These are phyloP conservation scores for Sclerotinia borealis DNA, from an alignment of 2,329 filamentous ascomycete genomes.

Conservation along the genomic window DNA sequence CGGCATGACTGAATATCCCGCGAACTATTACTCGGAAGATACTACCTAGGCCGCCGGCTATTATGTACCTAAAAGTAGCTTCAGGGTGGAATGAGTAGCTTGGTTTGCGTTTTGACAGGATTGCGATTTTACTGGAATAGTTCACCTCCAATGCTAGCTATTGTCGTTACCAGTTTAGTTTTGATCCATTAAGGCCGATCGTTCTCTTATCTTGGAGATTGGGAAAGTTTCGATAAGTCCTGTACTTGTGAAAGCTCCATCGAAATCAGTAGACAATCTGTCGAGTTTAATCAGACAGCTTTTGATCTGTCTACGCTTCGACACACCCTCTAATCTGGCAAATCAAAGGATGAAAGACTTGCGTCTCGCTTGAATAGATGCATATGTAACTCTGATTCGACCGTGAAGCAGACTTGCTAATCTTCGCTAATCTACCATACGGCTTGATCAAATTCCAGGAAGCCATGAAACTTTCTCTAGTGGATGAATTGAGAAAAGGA, in stretches of 20 bases:
- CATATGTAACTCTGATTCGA: slow-evolving; percentile 29
- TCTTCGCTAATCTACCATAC: slow-evolving; percentile 35
- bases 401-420: slow-evolving; percentile 32
- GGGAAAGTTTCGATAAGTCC: background rate
- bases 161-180: background rate
- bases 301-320: background rate
- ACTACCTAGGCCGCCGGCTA: slow-evolving; percentile 30
- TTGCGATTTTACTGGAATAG: background rate
- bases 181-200: background rate
- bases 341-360: slow-evolving; percentile 37
- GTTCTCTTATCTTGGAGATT: background rate
- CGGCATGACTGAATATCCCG: slow-evolving; percentile 24
- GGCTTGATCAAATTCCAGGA: slow-evolving; percentile 32
- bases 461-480: slow-evolving; percentile 21
- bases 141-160: background rate
- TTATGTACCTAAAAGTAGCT: slow-evolving; percentile 26
- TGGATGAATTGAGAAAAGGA: slow-evolving; percentile 26
- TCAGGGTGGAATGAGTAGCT: slow-evolving; percentile 15
- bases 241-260: background rate
- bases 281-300: background rate
- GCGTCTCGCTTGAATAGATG: slow-evolving; percentile 34
- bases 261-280: background rate
- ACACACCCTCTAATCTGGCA: background rate
- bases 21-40: slow-evolving; percentile 21
- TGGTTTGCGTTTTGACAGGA: background rate